phyloP scores from a whole-genome alignment of 176 grass and related monocot genomes.

The Triticum turgidum region DNA sequence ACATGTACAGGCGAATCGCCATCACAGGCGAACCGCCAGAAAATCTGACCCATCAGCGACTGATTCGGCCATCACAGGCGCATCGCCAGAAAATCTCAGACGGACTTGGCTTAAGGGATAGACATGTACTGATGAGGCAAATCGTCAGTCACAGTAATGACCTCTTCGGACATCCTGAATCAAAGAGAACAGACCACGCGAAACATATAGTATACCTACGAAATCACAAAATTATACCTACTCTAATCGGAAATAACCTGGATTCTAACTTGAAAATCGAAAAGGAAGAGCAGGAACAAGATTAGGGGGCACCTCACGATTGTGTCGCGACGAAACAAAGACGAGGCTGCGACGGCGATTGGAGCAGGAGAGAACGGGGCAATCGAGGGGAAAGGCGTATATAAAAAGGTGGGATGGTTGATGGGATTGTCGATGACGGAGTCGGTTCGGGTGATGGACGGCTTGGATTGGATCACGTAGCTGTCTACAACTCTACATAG shows the following conservation, averaged over 20 bases:
- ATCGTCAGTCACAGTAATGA: too few species aligned
- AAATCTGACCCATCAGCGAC: too few species aligned
- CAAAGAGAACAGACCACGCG: too few species aligned
- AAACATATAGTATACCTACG: background rate
- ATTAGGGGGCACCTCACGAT: background rate
- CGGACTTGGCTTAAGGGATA: too few species aligned
- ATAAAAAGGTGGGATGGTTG: background rate
- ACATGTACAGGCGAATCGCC: too few species aligned
- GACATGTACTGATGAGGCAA: too few species aligned
- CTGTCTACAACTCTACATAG: background rate
- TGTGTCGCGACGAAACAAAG: background rate
- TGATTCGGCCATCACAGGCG: too few species aligned
- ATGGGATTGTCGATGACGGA: background rate
- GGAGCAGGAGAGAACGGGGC: background rate
- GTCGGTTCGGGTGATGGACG: slow-evolving; percentile 6
- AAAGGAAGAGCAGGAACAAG: too few species aligned
- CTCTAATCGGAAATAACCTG: background rate
- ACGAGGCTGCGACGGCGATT: background rate
- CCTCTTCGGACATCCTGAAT: too few species aligned
- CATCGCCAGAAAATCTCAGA: too few species aligned
- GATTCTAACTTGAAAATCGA: background rate
- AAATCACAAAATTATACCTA: background rate
- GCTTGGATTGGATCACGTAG: background rate
- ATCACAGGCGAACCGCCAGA: too few species aligned
- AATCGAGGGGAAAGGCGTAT: background rate